phyloP scores from a whole-genome alignment of 495 filamentous ascomycete species.

The Podospora sp. region DNA sequence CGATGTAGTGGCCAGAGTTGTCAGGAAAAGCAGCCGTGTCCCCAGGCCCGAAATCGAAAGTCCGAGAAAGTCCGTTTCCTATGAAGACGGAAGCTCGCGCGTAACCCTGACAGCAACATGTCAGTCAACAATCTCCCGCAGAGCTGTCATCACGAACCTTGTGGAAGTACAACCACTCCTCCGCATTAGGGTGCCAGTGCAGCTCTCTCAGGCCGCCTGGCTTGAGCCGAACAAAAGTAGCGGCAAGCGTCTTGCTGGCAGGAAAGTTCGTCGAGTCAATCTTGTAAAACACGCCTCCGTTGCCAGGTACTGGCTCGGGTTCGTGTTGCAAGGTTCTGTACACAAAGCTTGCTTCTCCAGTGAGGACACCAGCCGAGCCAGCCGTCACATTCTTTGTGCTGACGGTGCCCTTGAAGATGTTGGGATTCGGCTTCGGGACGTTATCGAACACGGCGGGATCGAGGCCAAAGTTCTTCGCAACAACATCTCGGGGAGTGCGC shows the following conservation, averaged over 20 bases:
- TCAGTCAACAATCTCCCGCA: constrained; percentile 50
- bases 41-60: background rate
- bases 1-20: constrained; percentile 63
- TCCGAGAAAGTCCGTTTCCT: background rate
- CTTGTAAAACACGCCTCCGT: constrained; percentile 60
- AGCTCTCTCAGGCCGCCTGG: constrained; percentile 63
- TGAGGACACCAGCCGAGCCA: constrained; percentile 47
- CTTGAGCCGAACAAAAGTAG: constrained; percentile 61
- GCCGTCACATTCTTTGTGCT: constrained; percentile 53
- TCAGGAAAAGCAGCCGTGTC: constrained; percentile 69
- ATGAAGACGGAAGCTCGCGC: constrained; percentile 66
- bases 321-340: constrained; percentile 56
- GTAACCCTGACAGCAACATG: constrained; percentile 59
- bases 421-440: constrained; percentile 58
- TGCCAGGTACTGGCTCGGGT: constrained; percentile 57
- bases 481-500: constrained; percentile 61
- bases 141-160: constrained; percentile 50
- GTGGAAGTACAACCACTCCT: constrained; percentile 70
- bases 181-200: constrained; percentile 70
- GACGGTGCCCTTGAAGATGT: constrained; percentile 59
- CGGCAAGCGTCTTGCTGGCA: constrained; percentile 61
- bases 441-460: constrained; percentile 57
- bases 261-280: constrained; percentile 67
- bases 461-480: constrained; percentile 68
- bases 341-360: constrained; percentile 59